Percentiles rank a stretch among this genome's conserved stretches.
Conservation (phyloP, 768 basidiomycete species). For the Trametes elegans region DNA sequence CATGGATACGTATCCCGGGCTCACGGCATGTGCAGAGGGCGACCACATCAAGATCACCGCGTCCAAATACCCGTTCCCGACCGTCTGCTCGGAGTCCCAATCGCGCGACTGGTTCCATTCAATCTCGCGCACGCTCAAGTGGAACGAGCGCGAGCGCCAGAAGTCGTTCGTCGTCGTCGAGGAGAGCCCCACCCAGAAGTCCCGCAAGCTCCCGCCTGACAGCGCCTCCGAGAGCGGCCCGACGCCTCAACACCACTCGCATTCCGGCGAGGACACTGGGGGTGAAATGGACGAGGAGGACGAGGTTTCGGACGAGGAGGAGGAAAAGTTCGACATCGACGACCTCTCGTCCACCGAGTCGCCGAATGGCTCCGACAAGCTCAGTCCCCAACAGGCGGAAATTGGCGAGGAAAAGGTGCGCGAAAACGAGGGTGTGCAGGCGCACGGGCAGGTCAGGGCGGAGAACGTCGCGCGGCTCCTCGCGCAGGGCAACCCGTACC, state of each 20-base stretch:
- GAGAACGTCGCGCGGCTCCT: constrained; percentile 34
- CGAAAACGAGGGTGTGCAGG: background rate
- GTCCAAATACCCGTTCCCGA: constrained; percentile 97
- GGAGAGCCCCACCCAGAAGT: constrained; percentile 52
- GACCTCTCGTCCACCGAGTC: constrained; percentile 70
- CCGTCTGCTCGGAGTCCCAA: constrained; percentile 96
- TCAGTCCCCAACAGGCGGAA: constrained; percentile 18
- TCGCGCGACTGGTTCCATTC: constrained; percentile 99
- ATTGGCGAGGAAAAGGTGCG: constrained; percentile 25
- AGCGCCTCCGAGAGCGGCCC: constrained; percentile 14
- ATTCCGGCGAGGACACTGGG: constrained; percentile 39
- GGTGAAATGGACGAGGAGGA: constrained; percentile 37
- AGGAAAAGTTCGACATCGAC: constrained; percentile 90
- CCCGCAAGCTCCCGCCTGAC: constrained; percentile 16
- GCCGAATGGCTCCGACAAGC: constrained; percentile 15
- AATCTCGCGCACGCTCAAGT: constrained; percentile 94
- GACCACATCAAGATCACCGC: constrained; percentile 99
- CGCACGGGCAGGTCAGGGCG: constrained; percentile 2
- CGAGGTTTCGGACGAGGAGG: constrained; percentile 46
- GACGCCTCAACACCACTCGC: constrained; percentile 2
- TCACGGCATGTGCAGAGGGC: constrained; percentile 64
- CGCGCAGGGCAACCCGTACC: constrained; percentile 30
- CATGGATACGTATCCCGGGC: background rate
- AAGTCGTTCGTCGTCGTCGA: constrained; percentile 99
- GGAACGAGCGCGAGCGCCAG: constrained; percentile 98